Evolutionary conservation across 2,329 filamentous ascomycete genomes (phyloP).

Genomic region (Ophiocordyceps australis): DNA sequence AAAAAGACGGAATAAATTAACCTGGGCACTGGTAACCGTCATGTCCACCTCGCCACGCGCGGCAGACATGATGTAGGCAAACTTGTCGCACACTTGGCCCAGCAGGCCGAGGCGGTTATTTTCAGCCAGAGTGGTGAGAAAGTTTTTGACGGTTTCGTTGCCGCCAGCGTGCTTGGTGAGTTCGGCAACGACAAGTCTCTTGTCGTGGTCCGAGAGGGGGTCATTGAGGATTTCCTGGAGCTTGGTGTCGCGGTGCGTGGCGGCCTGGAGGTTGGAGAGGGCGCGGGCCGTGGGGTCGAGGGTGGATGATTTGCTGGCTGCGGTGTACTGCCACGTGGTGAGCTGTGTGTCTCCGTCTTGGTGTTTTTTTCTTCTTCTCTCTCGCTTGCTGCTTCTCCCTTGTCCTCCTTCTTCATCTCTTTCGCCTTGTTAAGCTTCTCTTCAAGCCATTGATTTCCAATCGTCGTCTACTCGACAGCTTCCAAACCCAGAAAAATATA

Average conservation of each 20-base stretch:
- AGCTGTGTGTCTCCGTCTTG: background rate
- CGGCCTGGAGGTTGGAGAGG: conserved; percentile 48
- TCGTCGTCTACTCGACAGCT: no score
- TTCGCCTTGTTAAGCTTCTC: no score
- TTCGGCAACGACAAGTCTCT: conserved; percentile 71
- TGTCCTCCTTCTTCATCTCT: no score
- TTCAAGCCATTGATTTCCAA: no score
- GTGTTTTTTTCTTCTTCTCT: background rate
- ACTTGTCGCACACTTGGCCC: conserved; percentile 73
- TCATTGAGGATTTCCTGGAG: conserved; percentile 58
- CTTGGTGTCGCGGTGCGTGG: conserved; percentile 72
- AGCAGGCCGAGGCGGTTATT: conserved; percentile 88
- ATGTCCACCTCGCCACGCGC: conserved; percentile 87
- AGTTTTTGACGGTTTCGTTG: conserved; percentile 83
- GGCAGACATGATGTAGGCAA: conserved; percentile 70
- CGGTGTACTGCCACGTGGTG: conserved; percentile 57
- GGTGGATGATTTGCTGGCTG: conserved; percentile 69
- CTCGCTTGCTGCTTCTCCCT: no score
- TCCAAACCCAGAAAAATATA: background rate
- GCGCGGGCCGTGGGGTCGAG: conserved; percentile 78
- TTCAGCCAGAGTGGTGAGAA: conserved; percentile 76
- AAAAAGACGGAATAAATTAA: no score
- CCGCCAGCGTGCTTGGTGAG: conserved; percentile 68
- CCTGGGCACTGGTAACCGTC: conserved; percentile 75
- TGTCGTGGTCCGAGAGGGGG: conserved; percentile 63